These are phyloP conservation scores for Trichopus zeylanicus DNA, from an alignment of 116 monocot genomes.

Conservation along the genomic window DNA sequence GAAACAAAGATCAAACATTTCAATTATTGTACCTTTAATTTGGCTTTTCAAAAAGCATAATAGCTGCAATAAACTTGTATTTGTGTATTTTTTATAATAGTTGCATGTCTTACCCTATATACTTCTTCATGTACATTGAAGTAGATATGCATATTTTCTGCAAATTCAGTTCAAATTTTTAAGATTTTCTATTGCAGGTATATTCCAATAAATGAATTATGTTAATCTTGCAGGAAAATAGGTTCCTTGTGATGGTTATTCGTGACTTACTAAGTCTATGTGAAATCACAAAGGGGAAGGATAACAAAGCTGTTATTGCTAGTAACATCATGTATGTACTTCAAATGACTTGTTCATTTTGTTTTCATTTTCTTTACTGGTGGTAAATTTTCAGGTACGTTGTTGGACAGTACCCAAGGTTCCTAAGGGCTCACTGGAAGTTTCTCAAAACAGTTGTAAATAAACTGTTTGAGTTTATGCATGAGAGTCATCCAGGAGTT, in stretches of 20 bases:
- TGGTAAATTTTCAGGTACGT: conserved; percentile 66
- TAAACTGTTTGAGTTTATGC: conserved; percentile 99
- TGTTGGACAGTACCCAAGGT: conserved; percentile 95
- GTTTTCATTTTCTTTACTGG: conserved; percentile 4
- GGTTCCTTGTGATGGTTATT: conserved; percentile 98
- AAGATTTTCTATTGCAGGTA: not conserved
- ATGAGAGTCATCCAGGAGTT: conserved; percentile 99
- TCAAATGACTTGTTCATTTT: not conserved
- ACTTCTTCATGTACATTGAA: no score
- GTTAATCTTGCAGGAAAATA: conserved; percentile 64
- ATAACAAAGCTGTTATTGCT: conserved; percentile 99
- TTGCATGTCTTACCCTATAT: no score
- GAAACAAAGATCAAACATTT: no score
- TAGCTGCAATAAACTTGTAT: no score
- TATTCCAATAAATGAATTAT: not conserved
- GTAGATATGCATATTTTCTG: no score
- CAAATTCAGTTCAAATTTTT: not conserved
- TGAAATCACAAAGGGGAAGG: conserved; percentile 98
- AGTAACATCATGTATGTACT: conserved; percentile 88
- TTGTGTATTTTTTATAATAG: no score
- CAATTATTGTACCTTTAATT: no score
- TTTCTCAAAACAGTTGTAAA: conserved; percentile 98
- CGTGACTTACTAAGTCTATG: conserved; percentile 91
- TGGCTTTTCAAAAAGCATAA: no score
- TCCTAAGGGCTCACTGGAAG: conserved; percentile 98